These are phyloP conservation scores for Aspergillus awamori DNA, from an alignment of 2,329 filamentous ascomycete genomes.

Conservation along the genomic window DNA sequence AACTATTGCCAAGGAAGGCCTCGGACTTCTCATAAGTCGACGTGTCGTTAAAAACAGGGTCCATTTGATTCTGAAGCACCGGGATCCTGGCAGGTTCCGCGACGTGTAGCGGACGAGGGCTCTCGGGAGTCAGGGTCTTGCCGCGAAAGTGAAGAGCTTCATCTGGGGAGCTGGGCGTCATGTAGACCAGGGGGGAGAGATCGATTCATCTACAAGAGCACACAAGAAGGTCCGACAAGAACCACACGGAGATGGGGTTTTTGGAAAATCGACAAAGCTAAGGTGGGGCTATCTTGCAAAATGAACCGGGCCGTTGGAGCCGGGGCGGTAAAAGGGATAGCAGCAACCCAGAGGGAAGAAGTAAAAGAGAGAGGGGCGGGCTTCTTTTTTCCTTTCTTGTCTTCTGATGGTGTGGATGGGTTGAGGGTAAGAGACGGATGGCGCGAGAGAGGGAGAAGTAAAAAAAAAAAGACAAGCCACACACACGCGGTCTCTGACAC, in stretches of 20 bases:
- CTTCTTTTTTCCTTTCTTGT: too few species aligned
- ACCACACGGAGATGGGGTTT: slow-evolving; percentile 27
- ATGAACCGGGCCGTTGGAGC: slow-evolving; percentile 26
- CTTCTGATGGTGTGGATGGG: slow-evolving; percentile 1
- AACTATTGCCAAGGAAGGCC: slow-evolving; percentile 24
- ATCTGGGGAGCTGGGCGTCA: slow-evolving; percentile 56
- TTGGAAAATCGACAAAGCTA: slow-evolving; percentile 39
- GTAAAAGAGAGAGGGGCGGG: slow-evolving; percentile 7
- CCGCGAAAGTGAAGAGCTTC: slow-evolving; percentile 62
- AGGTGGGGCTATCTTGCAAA: slow-evolving; percentile 42
- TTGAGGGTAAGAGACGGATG: background rate
- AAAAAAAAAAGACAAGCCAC: background rate
- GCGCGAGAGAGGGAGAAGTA: background rate
- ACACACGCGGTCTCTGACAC: background rate
- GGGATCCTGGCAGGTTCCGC: slow-evolving; percentile 70
- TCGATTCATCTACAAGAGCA: slow-evolving; percentile 45
- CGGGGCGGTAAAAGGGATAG: slow-evolving; percentile 21
- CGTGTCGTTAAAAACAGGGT: slow-evolving; percentile 70
- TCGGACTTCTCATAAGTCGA: slow-evolving; percentile 57
- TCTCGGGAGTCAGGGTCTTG: slow-evolving; percentile 69
- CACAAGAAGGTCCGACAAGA: slow-evolving; percentile 14
- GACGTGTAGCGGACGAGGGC: slow-evolving; percentile 69
- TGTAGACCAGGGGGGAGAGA: slow-evolving; percentile 49
- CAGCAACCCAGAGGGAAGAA: slow-evolving; percentile 7
- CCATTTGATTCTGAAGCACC: slow-evolving; percentile 71